Conservation (phyloP, 768 basidiomycete species). For the Russula compacta region DNA sequence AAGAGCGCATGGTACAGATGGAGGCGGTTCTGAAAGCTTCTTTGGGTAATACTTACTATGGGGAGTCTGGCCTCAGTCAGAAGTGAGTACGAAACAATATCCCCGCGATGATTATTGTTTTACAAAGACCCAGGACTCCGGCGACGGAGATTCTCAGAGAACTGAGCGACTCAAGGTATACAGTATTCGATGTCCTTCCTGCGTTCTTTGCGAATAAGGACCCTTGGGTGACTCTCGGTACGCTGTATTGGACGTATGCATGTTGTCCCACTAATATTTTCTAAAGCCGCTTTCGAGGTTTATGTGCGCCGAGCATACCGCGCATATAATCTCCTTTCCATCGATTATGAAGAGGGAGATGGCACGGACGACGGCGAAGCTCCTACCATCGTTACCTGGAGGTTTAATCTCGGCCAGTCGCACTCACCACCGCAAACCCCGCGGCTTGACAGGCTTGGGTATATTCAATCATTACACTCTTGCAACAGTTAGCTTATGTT, state of each 20-base stretch:
- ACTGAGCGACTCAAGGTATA: slow-evolving; percentile 91
- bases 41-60: slow-evolving; percentile 81
- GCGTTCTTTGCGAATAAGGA: slow-evolving; percentile 89
- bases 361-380: slow-evolving; percentile 73
- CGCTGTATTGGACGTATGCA: slow-evolving; percentile 21
- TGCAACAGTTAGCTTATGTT: background rate
- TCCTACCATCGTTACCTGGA: slow-evolving; percentile 79
- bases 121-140: slow-evolving; percentile 47
- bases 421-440: slow-evolving; percentile 84
- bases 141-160: slow-evolving; percentile 83
- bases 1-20: slow-evolving; percentile 91
- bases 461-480: slow-evolving; percentile 16
- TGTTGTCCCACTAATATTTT: background rate
- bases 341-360: slow-evolving; percentile 95
- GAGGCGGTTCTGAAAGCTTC: slow-evolving; percentile 86
- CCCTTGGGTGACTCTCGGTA: slow-evolving; percentile 74
- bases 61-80: slow-evolving; percentile 63
- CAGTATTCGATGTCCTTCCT: slow-evolving; percentile 94
- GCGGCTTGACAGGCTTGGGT: slow-evolving; percentile 43
- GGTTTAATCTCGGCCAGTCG: slow-evolving; percentile 88
- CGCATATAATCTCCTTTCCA: slow-evolving; percentile 81
- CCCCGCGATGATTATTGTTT: background rate
- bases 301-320: slow-evolving; percentile 94
- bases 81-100: slow-evolving; percentile 23
- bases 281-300: slow-evolving; percentile 83